phyloP scores from a whole-genome alignment of 2,329 filamentous ascomycete species.

The Plectosphaerella cucumerina region DNA sequence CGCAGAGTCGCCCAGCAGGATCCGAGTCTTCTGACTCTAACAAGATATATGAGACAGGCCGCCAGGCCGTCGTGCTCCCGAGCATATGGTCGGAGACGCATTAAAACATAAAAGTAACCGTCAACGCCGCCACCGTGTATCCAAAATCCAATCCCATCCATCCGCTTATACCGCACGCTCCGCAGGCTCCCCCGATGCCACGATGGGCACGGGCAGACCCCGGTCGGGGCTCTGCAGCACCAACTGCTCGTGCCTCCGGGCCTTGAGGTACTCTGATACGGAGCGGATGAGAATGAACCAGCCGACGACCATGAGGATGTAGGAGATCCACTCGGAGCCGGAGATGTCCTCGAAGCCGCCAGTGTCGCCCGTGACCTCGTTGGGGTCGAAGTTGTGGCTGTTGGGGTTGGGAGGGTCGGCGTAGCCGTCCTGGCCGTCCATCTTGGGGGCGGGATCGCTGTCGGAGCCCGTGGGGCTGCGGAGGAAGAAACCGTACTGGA shows the following conservation, averaged over 20 bases:
- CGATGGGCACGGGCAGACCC: constrained; percentile 77
- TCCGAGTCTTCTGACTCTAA: too few relatives aligned
- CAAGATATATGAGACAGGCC: background rate
- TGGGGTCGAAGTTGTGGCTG: constrained; percentile 80
- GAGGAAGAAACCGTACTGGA: constrained; percentile 97
- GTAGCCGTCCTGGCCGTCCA: constrained; percentile 53
- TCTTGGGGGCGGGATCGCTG: constrained; percentile 26
- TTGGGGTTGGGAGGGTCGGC: constrained; percentile 81
- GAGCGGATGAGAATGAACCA: constrained; percentile 97
- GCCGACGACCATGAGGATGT: constrained; percentile 90
- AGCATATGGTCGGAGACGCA: background rate
- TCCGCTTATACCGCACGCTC: constrained; percentile 65
- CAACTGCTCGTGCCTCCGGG: constrained; percentile 85
- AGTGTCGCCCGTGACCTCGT: constrained; percentile 50
- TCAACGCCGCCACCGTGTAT: background rate
- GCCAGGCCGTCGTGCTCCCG: background rate
- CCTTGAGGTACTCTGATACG: constrained; percentile 85
- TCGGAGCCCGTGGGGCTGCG: constrained; percentile 51
- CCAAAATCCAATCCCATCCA: background rate
- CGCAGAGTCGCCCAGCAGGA: too few relatives aligned
- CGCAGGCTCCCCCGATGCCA: constrained; percentile 77
- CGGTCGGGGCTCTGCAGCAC: constrained; percentile 90
- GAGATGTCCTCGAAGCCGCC: constrained; percentile 52
- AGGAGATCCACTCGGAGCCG: constrained; percentile 84
- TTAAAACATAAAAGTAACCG: background rate